These are phyloP conservation scores for Lathyrus oleraceus DNA, from an alignment of 306 rosid genomes.

Conservation along the genomic window DNA sequence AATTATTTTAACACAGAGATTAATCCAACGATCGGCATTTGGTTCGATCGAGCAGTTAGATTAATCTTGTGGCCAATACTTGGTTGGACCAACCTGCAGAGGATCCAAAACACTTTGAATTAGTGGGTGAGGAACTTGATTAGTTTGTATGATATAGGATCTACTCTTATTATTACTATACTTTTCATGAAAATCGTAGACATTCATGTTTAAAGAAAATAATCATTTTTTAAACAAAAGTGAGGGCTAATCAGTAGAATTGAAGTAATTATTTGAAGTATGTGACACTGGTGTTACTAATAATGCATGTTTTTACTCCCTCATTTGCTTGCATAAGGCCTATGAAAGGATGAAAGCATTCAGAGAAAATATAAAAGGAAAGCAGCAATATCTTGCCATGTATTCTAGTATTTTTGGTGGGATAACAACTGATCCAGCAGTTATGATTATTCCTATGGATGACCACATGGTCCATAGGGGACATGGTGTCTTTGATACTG, in stretches of 20 bases:
- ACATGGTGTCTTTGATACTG: constrained; percentile 94
- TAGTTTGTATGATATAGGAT: too few relatives aligned
- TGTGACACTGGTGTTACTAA: constrained; percentile 8
- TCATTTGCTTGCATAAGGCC: constrained; percentile 47
- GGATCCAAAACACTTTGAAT: too few relatives aligned
- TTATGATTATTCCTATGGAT: constrained; percentile 86
- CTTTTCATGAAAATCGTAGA: neutral
- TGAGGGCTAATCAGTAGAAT: neutral
- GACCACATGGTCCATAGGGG: constrained; percentile 98
- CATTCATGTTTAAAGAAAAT: neutral
- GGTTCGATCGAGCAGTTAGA: too few relatives aligned
- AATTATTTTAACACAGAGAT: too few relatives aligned
- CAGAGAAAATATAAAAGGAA: constrained; percentile 53
- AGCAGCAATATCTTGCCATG: constrained; percentile 79
- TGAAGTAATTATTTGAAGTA: neutral
- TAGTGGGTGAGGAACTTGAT: too few relatives aligned
- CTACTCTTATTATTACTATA: neutral
- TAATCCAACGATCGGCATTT: too few relatives aligned
- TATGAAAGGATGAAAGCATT: constrained; percentile 52
- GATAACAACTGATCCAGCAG: constrained; percentile 75
- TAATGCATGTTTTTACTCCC: neutral
- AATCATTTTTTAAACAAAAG: neutral
- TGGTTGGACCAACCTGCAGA: too few relatives aligned
- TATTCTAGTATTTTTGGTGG: constrained; percentile 88
- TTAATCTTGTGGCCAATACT: too few relatives aligned